A percentile compares a stretch with the other conserved stretches of the same genome.
Evolutionary conservation across 345 rosid genomes (phyloP).

Genomic region (Boechera stricta): DNA sequence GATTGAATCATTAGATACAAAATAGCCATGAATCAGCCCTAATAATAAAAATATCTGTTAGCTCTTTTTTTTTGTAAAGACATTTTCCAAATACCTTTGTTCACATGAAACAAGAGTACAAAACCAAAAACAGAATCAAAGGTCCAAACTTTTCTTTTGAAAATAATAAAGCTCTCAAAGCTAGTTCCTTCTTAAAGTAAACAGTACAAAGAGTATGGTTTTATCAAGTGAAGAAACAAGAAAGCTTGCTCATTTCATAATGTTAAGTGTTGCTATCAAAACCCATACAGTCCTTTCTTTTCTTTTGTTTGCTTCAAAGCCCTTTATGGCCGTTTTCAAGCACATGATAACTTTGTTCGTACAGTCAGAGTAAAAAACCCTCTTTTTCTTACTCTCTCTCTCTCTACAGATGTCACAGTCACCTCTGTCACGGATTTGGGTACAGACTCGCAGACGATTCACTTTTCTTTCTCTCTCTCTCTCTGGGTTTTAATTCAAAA

Average conservation of each 20-base stretch:
- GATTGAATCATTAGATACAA: background rate
- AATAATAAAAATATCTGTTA: background rate
- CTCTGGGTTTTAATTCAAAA: conserved; percentile 46
- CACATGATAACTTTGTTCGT: conserved; percentile 41
- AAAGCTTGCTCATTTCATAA: conserved; percentile 10
- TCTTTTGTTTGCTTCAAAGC: conserved; percentile 31
- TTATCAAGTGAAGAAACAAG: conserved; percentile 23
- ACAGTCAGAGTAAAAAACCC: conserved; percentile 40
- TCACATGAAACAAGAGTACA: conserved; percentile 40
- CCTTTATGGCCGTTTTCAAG: conserved; percentile 48
- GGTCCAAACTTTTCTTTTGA: background rate
- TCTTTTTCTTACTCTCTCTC: conserved; percentile 17
- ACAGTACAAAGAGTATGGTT: conserved; percentile 16
- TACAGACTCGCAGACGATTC: conserved; percentile 42
- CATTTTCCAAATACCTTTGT: background rate
- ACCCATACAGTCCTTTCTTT: conserved; percentile 33
- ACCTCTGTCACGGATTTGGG: conserved; percentile 42
- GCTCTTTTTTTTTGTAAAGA: background rate
- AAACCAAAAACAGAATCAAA: conserved; percentile 39
- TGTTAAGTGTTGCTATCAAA: conserved; percentile 46
- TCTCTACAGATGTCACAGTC: conserved; percentile 43
- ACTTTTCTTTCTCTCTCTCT: conserved; percentile 16
- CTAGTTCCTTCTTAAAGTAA: conserved; percentile 26
- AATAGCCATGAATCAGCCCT: background rate
- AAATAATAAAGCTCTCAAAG: conserved; percentile 32